Percentiles rank a stretch among this genome's conserved stretches.
phyloP scores from a whole-genome alignment of 352 stramenopile species.

The Phytophthora cryptogea region DNA sequence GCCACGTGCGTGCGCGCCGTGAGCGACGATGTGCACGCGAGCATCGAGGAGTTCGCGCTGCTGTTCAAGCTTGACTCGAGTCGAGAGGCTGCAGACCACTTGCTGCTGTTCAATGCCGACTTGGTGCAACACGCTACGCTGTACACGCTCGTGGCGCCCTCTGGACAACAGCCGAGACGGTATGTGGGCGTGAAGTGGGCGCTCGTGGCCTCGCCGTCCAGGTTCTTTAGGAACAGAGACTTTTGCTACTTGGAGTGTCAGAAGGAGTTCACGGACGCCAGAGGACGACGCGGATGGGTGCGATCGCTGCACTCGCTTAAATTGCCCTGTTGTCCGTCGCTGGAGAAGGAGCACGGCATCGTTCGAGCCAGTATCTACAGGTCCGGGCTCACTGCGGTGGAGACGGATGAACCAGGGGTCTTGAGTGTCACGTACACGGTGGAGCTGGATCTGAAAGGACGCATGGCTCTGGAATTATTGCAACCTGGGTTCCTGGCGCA shows the following conservation, averaged over 20 bases:
- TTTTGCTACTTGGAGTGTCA: slow-evolving; percentile 89
- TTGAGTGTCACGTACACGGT: slow-evolving; percentile 84
- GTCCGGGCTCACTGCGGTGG: slow-evolving; percentile 77
- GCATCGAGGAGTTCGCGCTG: slow-evolving; percentile 84
- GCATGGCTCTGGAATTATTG: slow-evolving; percentile 69
- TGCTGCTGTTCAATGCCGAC: slow-evolving; percentile 80
- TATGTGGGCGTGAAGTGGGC: slow-evolving; percentile 88
- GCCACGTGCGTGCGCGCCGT: slow-evolving; percentile 67
- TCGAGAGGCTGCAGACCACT: slow-evolving; percentile 60
- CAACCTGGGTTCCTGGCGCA: slow-evolving; percentile 70
- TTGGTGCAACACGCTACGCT: slow-evolving; percentile 73
- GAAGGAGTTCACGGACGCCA: slow-evolving; percentile 77
- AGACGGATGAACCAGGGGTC: slow-evolving; percentile 74
- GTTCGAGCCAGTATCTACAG: slow-evolving; percentile 84
- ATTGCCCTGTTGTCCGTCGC: slow-evolving; percentile 53
- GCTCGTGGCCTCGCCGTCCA: slow-evolving; percentile 70
- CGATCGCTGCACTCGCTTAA: slow-evolving; percentile 63
- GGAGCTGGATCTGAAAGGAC: slow-evolving; percentile 84
- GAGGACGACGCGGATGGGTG: slow-evolving; percentile 63
- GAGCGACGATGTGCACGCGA: slow-evolving; percentile 70
- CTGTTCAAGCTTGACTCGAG: slow-evolving; percentile 83
- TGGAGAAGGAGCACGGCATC: slow-evolving; percentile 58
- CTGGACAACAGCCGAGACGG: slow-evolving; percentile 65
- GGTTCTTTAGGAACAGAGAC: slow-evolving; percentile 75
- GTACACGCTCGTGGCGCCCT: slow-evolving; percentile 76